phyloP scores from a whole-genome alignment of 768 basidiomycete species.

The Boletus fagicola region DNA sequence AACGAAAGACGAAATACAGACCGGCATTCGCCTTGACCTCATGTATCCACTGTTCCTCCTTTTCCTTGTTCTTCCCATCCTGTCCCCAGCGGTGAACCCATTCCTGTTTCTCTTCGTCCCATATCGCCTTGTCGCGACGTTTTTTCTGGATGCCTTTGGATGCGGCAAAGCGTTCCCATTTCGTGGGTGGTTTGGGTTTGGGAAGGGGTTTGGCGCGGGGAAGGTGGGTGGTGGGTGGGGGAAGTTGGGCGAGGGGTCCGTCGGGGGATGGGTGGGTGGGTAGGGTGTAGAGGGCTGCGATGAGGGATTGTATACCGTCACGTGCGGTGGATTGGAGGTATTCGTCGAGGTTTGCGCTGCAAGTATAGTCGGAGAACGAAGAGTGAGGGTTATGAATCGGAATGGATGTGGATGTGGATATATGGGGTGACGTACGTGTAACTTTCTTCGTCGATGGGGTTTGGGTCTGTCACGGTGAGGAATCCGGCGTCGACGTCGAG shows the following conservation, averaged over 20 bases:
- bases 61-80: slow-evolving; percentile 84
- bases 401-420: background rate
- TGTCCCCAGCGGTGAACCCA: slow-evolving; percentile 92
- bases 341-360: slow-evolving; percentile 75
- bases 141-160: slow-evolving; percentile 90
- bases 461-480: slow-evolving; percentile 83
- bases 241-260: slow-evolving; percentile 82
- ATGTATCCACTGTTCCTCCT: slow-evolving; percentile 86
- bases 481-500: slow-evolving; percentile 81
- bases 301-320: slow-evolving; percentile 78
- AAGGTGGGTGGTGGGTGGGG: slow-evolving; percentile 69
- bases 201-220: slow-evolving; percentile 93
- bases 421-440: slow-evolving; percentile 61
- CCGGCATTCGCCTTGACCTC: slow-evolving; percentile 88
- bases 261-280: slow-evolving; percentile 73
- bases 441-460: slow-evolving; percentile 78
- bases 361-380: background rate
- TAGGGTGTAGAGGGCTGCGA: slow-evolving; percentile 77
- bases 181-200: slow-evolving; percentile 88
- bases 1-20: slow-evolving; percentile 36
- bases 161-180: slow-evolving; percentile 95
- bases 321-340: slow-evolving; percentile 77
- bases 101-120: slow-evolving; percentile 93
- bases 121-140: slow-evolving; percentile 73
- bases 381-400: background rate